Conservation (phyloP, 2,329 filamentous ascomycete genomes). For the Paraconiothyrium sp. region DNA sequence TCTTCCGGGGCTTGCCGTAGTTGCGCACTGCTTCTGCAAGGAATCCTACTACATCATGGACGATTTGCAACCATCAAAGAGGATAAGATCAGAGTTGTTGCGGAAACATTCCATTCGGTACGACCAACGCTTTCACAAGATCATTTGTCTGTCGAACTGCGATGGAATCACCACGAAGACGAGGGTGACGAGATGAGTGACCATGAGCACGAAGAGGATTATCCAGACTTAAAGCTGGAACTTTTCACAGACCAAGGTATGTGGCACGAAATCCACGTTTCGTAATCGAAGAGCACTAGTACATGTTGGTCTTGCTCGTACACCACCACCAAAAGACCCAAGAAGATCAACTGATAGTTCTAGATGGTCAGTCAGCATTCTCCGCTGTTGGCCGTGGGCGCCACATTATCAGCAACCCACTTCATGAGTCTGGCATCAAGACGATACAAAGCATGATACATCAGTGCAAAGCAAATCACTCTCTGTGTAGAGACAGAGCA, state of each 20-base stretch:
- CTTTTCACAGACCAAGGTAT: constrained; percentile 49
- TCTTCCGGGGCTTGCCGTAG: constrained; percentile 43
- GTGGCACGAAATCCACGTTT: constrained; percentile 21
- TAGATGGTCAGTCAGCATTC: constrained; percentile 46
- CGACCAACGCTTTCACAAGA: constrained; percentile 32
- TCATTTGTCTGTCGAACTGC: constrained; percentile 47
- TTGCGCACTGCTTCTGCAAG: constrained; percentile 46
- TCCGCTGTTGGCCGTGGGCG: constrained; percentile 47
- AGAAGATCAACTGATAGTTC: constrained; percentile 25
- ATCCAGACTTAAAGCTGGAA: constrained; percentile 48
- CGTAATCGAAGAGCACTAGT: neutral
- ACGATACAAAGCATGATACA: constrained; percentile 40
- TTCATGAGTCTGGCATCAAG: constrained; percentile 40
- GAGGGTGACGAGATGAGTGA: constrained; percentile 29
- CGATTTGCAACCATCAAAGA: constrained; percentile 38
- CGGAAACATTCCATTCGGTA: constrained; percentile 36
- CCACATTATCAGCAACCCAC: constrained; percentile 38
- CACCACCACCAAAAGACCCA: neutral
- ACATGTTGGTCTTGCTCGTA: neutral
- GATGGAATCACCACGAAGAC: constrained; percentile 39
- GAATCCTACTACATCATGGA: constrained; percentile 44
- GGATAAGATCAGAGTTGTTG: constrained; percentile 35
- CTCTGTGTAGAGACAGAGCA: constrained; percentile 37
- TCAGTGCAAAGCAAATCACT: constrained; percentile 41
- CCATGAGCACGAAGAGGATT: constrained; percentile 31